Evolutionary conservation across 163 green algal genomes (phyloP), one percentile per base, ranked within the genome.

Genomic region (Chlamydomonas reinhardtii): DNA sequence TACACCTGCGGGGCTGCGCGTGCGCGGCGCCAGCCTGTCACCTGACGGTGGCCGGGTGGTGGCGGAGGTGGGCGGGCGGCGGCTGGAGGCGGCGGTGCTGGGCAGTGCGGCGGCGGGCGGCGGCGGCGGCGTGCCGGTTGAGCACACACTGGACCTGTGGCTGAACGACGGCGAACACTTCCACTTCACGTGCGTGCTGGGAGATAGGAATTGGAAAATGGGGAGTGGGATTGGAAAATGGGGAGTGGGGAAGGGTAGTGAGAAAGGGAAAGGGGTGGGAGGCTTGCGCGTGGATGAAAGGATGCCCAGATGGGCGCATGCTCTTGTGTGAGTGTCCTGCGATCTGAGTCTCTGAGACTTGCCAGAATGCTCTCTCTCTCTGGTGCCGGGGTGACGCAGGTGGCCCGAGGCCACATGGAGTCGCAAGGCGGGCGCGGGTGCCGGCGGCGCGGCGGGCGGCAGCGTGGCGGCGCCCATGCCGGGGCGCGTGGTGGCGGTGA

Each of bases 381-480:
- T n/a, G n/a, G n/a, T n/a, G n/a, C n/a, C n/a, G n/a, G n/a, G n/a
- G n/a, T n/a, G n/a, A 56, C 54, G 65, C 87, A 92, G 90, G 52
- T 90, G 90, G 68, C 75, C 85, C 68, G 88, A 90, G 81, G 85
- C 88, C 76, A 81, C 66, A 43, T 83, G 35, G 78, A 89, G 64
- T 78, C 69, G 61, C 24, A 76, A 72, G 32, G 82, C 92, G 84
- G 93, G 69, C 71, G 68, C 88, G 77, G 43, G 69, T 29, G 90
- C 74, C 2, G 85, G 86, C 5, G 87, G 56, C 0, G 61, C 88
- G 20, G 39, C 56, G 15, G 78, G 75, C 5, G 94, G 94, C n/a
- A 74, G 74, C 2, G 85, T 98, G 4, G 37, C 74, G 0, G 88
- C 94, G 3, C 95, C 95, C 65, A 97, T 98, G 95, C 95, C 95